A percentile compares a stretch with the other conserved stretches of the same genome.
phyloP scores from a whole-genome alignment of 2,329 filamentous ascomycete species.

The Ophiostoma piceae region DNA sequence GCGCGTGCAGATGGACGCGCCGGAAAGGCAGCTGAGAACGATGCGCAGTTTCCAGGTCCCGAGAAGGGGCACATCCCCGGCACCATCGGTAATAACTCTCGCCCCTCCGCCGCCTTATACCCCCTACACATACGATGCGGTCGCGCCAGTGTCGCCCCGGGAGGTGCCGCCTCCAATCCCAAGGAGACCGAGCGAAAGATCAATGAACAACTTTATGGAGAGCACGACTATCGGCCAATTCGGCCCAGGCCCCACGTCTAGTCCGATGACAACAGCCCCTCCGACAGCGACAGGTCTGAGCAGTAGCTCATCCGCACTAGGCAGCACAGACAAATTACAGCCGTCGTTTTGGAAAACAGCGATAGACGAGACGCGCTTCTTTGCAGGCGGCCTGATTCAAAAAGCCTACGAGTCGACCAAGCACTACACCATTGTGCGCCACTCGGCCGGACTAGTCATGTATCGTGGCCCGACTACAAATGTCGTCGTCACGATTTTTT shows the following conservation, averaged over 20 bases:
- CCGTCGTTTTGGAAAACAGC: conserved; percentile 43
- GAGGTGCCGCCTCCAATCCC: background rate
- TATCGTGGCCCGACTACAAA: conserved; percentile 62
- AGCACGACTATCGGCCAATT: background rate
- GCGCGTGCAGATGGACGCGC: background rate
- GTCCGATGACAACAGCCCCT: background rate
- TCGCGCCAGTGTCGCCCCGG: background rate
- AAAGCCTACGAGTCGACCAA: conserved; percentile 61
- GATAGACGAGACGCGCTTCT: conserved; percentile 56
- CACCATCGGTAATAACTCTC: conserved; percentile 1
- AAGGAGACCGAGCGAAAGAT: background rate
- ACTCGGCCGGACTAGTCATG: conserved; percentile 59
- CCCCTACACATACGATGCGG: background rate
- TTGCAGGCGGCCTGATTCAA: conserved; percentile 59
- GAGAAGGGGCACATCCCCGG: background rate
- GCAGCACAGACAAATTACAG: background rate
- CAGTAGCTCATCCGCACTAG: background rate
- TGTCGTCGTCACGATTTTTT: conserved; percentile 60
- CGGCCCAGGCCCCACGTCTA: background rate
- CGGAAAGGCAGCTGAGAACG: background rate
- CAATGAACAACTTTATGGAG: background rate
- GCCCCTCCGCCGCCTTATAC: background rate
- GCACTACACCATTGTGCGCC: conserved; percentile 61
- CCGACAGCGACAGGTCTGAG: background rate
- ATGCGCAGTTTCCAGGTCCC: conserved; percentile 3